These are phyloP conservation scores for Suillus variegatus DNA, from an alignment of 768 basidiomycete species.

Conservation along the genomic window DNA sequence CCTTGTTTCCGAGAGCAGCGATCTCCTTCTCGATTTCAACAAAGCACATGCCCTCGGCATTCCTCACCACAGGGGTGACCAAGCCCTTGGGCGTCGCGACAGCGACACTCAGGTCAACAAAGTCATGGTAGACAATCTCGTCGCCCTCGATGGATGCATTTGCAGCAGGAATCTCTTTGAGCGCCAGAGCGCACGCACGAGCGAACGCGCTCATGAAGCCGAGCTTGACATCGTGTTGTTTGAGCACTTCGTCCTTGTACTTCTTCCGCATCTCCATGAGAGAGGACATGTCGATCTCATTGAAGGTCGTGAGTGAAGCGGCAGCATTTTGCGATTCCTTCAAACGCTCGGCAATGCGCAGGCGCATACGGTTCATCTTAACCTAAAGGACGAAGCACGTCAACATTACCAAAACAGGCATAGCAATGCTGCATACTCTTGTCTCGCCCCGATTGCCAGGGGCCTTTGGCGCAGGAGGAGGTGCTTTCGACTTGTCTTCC, in stretches of 20 bases:
- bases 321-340: constrained; percentile 99
- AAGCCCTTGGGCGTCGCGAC: constrained; percentile 98
- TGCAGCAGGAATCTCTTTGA: constrained; percentile 90
- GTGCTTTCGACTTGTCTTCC: constrained; percentile 25
- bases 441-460: constrained; percentile 77
- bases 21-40: constrained; percentile 94
- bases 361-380: constrained; percentile 99
- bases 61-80: constrained; percentile 94
- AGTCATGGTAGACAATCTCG: constrained; percentile 90
- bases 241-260: constrained; percentile 91
- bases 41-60: constrained; percentile 86
- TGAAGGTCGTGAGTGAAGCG: constrained; percentile 96
- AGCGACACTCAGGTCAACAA: constrained; percentile 91
- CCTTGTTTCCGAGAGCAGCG: constrained; percentile 85
- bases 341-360: constrained; percentile 94
- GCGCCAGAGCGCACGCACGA: constrained; percentile 77
- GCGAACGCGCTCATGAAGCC: constrained; percentile 99
- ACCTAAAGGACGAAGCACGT: constrained; percentile 50
- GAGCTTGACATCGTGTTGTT: constrained; percentile 93
- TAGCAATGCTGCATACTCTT: constrained; percentile 53
- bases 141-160: constrained; percentile 96
- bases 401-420: background rate
- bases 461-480: constrained; percentile 33
- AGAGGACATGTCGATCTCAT: constrained; percentile 99
- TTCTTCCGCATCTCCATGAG: constrained; percentile 90